phyloP scores from a whole-genome alignment of 1,284 basidiomycete species.

The Pisolithus thermaeus region DNA sequence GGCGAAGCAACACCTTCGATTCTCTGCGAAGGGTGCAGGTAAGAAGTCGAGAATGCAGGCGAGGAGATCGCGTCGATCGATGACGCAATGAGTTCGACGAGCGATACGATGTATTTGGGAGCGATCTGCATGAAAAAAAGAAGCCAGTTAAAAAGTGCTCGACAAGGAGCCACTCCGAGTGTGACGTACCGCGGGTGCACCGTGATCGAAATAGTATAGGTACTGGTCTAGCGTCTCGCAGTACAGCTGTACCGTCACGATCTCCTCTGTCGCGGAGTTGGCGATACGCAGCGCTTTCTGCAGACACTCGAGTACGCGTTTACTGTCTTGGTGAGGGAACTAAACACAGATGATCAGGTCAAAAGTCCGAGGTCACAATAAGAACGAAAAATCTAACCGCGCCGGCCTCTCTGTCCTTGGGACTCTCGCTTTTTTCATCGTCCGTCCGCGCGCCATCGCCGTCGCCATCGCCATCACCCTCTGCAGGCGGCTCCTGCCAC shows the following conservation, averaged over 20 bases:
- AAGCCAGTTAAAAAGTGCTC: background rate
- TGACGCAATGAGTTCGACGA: conserved; percentile 88
- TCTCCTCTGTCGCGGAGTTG: conserved; percentile 89
- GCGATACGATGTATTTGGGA: conserved; percentile 89
- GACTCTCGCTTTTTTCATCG: conserved; percentile 29
- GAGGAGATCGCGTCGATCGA: conserved; percentile 85
- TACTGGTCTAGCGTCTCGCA: conserved; percentile 92
- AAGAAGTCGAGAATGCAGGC: conserved; percentile 42
- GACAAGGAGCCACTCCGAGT: no score
- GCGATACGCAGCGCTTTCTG: conserved; percentile 93
- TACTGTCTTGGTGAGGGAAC: conserved; percentile 89
- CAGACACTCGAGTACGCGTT: conserved; percentile 90
- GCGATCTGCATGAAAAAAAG: conserved; percentile 52
- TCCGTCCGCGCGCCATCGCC: conserved; percentile 20
- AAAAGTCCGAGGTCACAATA: background rate
- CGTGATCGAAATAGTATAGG: conserved; percentile 89
- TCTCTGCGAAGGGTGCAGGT: conserved; percentile 80
- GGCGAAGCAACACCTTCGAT: conserved; percentile 88
- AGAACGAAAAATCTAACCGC: conserved; percentile 43
- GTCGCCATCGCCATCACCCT: conserved; percentile 38
- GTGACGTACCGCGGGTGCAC: conserved; percentile 74
- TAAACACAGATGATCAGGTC: conserved; percentile 23
- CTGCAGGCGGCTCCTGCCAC: conserved; percentile 75
- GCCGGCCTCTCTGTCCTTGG: conserved; percentile 36
- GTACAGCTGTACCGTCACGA: conserved; percentile 90